Evolutionary conservation across 371 early-diverging fungal species (phyloP), one percentile per base, ranked within the genome.

Genomic region (Syncephalastrum monosporum): DNA sequence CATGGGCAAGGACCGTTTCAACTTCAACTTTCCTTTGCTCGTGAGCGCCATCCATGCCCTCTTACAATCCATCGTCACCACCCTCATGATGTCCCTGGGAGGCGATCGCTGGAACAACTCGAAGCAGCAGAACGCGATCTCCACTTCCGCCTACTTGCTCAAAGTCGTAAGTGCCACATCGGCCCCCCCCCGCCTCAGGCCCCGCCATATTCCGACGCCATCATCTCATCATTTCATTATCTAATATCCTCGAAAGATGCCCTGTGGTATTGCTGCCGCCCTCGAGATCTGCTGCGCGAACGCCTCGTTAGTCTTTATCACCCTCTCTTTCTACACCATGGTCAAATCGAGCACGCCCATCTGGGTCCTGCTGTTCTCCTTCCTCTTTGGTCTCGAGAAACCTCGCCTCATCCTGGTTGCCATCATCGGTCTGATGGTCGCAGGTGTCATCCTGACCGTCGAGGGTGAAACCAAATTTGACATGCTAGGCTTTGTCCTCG

Each of bases 241-340:
- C 13, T 52, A 29, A 42, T 64, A 76, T 33, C 38, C 38, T 33
- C 38, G 38, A 33, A 33, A 77, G 63, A 75, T 95, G 2, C 96
- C 96, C 5, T 94, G 94, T 66, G 95, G 89, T 14, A 53, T 92
- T 5, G 91, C 96, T 3, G 90, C 96, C 16, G 94, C 91, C 16
- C 57, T 95, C 38, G 96, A 96, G 57, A 92, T 96, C 61, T 90
- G 94, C 15, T 83, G 93, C 68, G 87, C 93, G 42, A 95, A 95
- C 71, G 82, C 90, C 4, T 88, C 90, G 19, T 79, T 96, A 29
- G 84, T 88, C 68, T 79, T 77, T 42, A 91, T 96, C 42, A 88
- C 94, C 0, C 82, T 97, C 27, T 86, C 94, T 3, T 95, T 96
- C 62, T 95, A 95, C 74, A 97, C 96, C n/a, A 92, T 95, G 93